phyloP scores from a whole-genome alignment of 257 asterid genomes.

The Eustoma russellianum region DNA sequence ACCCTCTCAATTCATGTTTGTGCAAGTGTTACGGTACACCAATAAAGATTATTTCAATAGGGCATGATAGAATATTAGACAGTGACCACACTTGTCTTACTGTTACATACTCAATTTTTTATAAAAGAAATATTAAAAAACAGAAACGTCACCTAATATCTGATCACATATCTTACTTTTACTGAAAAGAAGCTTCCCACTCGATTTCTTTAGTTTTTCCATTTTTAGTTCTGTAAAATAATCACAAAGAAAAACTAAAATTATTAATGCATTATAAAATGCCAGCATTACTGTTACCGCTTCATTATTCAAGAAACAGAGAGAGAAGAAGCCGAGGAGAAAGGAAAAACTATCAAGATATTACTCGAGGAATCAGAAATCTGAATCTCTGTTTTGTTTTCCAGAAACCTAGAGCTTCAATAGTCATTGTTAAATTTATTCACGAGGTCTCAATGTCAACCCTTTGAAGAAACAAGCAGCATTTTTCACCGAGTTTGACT shows the following conservation, averaged over 20 bases:
- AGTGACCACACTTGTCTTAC: not conserved
- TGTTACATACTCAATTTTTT: not conserved
- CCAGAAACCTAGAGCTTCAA: constrained; percentile 4
- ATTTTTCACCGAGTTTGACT: constrained; percentile 14
- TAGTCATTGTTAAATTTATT: constrained; percentile 19
- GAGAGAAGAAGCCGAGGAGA: constrained; percentile 19
- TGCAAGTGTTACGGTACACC: too few species aligned
- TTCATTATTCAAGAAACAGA: constrained; percentile 23
- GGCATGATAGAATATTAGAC: not conserved
- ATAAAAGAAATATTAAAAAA: not conserved
- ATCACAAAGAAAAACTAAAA: constrained; percentile 7
- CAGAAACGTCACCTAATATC: constrained; percentile 40
- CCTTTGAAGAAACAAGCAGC: constrained; percentile 5
- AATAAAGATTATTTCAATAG: not conserved
- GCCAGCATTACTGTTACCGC: constrained; percentile 12
- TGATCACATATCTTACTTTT: constrained; percentile 34
- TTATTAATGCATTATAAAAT: constrained; percentile 6
- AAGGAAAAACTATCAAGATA: not conserved
- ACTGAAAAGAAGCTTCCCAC: constrained; percentile 40
- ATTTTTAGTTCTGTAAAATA: not conserved
- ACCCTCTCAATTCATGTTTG: too few species aligned
- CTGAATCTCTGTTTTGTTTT: constrained; percentile 35
- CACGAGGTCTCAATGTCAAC: constrained; percentile 20
- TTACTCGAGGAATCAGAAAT: constrained; percentile 4
- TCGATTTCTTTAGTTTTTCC: constrained; percentile 8